Evolutionary conservation across 805 yeast species (phyloP), one percentile per base, ranked within the genome.

Genomic region (Hanseniaspora jakobsenii): DNA sequence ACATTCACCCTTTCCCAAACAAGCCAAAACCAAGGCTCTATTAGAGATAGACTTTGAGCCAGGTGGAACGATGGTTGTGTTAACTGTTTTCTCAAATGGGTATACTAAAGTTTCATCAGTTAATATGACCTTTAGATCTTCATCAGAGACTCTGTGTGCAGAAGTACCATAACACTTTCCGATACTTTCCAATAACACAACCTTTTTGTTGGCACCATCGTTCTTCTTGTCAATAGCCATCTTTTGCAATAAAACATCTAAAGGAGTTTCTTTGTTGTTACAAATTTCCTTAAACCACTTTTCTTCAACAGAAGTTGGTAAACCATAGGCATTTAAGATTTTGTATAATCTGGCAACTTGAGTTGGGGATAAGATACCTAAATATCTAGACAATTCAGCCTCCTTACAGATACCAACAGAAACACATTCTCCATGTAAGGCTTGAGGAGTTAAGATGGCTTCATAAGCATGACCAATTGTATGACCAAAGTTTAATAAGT

Each of bases 341-440:
- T 85, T 83, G 23, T 83, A 65, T 46, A 91, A 66, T 56, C 98
- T 74, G 2, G 96, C 87, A 19, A 91, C 97, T 2, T 94, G 95
- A 2, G 85, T 89, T 3, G 97, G 91, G 1, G 93, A 75, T 51
- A 91, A 66, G 43, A 84, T 73, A 19, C 96, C 96, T 55, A 83
- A 68, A 61, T 84, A 85, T 57, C 98, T 75, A n/a, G 95, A 72
- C 51, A 91, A 70, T 63, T 91, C 98, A 4, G 97, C 97, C 63
- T 91, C 98, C 55, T 78, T 73, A 27, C 91, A 78, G 73, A 86
- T 81, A 51, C 98, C 98, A 49, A 91, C 73, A n/a, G 97, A 72
- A n/a, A 91, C 98, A 71, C 98, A 91, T 64, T 91, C 98, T 49
- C 98, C 98, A 57, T 91, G 98, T 36, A 91, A 71, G 19, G 94